Evolutionary conservation across 164 flowering plant species (phyloP), one percentile per base, ranked within the genome.

Genomic region (Aristolochia californica): DNA sequence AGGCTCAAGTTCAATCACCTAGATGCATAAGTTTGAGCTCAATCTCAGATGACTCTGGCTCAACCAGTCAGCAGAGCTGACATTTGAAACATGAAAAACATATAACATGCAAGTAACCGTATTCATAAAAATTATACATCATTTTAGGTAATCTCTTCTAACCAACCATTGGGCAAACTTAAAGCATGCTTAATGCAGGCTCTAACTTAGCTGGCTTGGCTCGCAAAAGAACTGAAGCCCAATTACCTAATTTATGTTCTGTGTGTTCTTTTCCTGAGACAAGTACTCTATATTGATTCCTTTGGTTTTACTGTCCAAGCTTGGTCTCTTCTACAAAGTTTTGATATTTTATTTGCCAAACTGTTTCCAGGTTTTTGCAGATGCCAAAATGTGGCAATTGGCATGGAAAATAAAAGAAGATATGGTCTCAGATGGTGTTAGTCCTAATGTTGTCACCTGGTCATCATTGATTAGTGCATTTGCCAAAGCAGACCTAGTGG

Each of bases 301-400:
- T 21, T n/a, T 50, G 63, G 20, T 15, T 13, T 50, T 15, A 12
- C 40, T 34, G 9, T 34, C 40, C 10, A 5, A 34, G 40, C 10
- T 34, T 11, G 45, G 24, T 20, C 11, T 18, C 11, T 24, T 43
- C 5, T 17, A 8, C 16, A 48, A 30, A 22, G 34, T 22, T 13
- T 45, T 54, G 14, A 14, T 30, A 16, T 43, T 62, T 16, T 14
- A 23, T 48, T 11, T 30, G 11, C 26, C 8, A 53, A n/a, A 17
- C 22, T 24, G 13, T 61, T 57, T 60, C 47, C 79, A 91, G 97
- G 85, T 78, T 44, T 77, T 91, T 76, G 87, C 96, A 61, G 96
- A 88, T 80, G 89, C 91, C 59, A 88, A 77, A 73, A 58, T 84
- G 80, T 91, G 91, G 94, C 75, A 79, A 74, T 74, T 78, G 91